Evolutionary conservation across 1,139 yeast genomes (phyloP).

Genomic region (Eremothecium cymbalariae): DNA sequence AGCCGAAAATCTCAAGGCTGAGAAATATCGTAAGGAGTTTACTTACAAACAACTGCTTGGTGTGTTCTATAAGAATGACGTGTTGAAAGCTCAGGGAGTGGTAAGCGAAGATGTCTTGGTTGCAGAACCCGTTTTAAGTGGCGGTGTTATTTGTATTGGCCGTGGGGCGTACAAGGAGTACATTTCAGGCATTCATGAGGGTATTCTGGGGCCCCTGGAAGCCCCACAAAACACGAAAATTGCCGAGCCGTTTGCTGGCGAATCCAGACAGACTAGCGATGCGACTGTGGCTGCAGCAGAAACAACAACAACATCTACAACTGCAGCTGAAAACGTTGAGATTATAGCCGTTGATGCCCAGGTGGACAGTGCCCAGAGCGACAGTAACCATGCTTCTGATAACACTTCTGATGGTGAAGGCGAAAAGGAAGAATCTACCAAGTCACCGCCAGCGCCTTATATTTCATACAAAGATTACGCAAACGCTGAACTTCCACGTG

Average conservation of each 20-base stretch:
- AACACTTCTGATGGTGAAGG: conserved; percentile 20
- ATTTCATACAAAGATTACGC: conserved; percentile 51
- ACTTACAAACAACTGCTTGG: conserved; percentile 53
- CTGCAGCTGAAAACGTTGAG: conserved; percentile 6
- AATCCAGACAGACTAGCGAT: conserved; percentile 4
- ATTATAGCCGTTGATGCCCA: conserved; percentile 10
- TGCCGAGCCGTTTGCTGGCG: conserved; percentile 7
- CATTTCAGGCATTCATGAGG: conserved; percentile 85
- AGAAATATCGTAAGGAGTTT: conserved; percentile 38
- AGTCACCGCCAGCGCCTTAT: conserved; percentile 55
- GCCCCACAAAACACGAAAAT: conserved; percentile 38
- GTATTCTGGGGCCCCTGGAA: conserved; percentile 83
- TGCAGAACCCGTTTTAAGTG: conserved; percentile 42
- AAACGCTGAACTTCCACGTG: conserved; percentile 51
- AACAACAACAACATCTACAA: conserved; percentile 8
- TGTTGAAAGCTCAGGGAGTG: conserved; percentile 29
- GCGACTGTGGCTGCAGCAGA: background rate
- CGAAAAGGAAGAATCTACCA: conserved; percentile 30
- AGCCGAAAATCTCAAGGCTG: conserved; percentile 23
- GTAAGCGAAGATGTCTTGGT: conserved; percentile 42
- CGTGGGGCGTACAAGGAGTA: conserved; percentile 96
- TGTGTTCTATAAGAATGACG: conserved; percentile 37
- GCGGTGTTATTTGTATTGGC: conserved; percentile 89
- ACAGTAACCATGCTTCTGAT: conserved; percentile 9
- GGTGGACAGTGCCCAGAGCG: conserved; percentile 15